Base-by-base conservation (phyloP, 371 early-diverging fungal genomes). In the Vairimorpha ceranae region DNA sequence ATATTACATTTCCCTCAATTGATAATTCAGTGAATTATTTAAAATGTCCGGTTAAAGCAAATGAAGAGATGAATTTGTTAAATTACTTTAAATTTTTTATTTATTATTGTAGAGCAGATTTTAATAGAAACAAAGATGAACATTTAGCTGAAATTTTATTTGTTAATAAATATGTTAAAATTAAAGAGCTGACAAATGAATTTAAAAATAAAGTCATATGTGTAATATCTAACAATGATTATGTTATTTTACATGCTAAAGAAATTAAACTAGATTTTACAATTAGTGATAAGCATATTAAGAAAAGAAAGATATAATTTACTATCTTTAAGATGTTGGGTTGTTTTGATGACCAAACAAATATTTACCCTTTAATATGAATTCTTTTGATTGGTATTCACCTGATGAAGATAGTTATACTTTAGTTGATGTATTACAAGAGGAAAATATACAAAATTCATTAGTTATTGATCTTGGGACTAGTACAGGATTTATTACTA, bases 391-490 rank as follows among this genome's bases (percentile, higher is more conserved):
- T 23, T 73, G 68, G 70, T 80, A 80, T 63, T 75, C 70, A 35
- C 81, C 81, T 1, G 71, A 65, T 0, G 81, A 81, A 65, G 81
- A 81, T 67, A 70, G 68, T 15, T 81, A 74, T 58, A 70, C 76
- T 12, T 29, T 81, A 1, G 14, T 76, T 32, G 79, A 78, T 65
- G 60, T 30, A 6, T 12, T 81, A 35, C 33, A 69, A 48, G 33
- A 61, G 0, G 66, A 78, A 38, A 45, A 32, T 2, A 23, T 80
- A 14, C 27, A 35, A 15, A 48, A 60, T 23, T 67, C 41, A 54
- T 21, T 77, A 14, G 48, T 80, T 2, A 12, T 73, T 15, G 80
- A 80, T 48, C 33, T 80, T 14, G 80, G 80, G 23, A 74, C 68
- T 19, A 65, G 66, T 17, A 77, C 73, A 23, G 73, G 75, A 27